phyloP scores from a whole-genome alignment of 306 rosid genomes.

The Crotalaria pallida region DNA sequence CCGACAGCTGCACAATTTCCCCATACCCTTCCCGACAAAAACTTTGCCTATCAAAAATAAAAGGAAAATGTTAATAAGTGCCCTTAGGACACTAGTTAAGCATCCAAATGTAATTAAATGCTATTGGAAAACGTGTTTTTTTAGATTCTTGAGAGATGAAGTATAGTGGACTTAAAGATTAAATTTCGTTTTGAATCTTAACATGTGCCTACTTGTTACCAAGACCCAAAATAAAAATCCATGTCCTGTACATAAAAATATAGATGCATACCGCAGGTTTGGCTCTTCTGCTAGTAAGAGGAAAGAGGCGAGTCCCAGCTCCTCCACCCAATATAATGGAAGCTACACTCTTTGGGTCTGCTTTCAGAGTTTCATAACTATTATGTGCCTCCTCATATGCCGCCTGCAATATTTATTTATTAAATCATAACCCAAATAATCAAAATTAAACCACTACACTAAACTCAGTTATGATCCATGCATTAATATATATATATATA shows the following conservation, averaged over 20 bases:
- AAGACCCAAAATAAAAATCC: not conserved
- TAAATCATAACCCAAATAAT: too few species aligned
- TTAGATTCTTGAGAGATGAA: too few species aligned
- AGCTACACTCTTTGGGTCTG: constrained; percentile 78
- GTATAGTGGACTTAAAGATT: too few species aligned
- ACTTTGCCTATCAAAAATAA: too few species aligned
- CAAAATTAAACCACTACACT: not conserved
- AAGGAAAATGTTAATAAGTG: too few species aligned
- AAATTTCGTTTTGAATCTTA: too few species aligned
- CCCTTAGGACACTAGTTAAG: too few species aligned
- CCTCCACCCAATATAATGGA: constrained; percentile 91
- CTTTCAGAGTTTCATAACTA: constrained; percentile 38
- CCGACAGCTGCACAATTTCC: too few species aligned
- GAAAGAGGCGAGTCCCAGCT: constrained; percentile 90
- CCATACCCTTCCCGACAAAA: too few species aligned
- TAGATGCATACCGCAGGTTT: constrained; percentile 66
- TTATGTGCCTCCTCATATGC: constrained; percentile 35
- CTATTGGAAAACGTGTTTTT: too few species aligned
- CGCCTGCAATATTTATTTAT: constrained; percentile 41
- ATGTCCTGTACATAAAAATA: not conserved
- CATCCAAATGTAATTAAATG: too few species aligned
- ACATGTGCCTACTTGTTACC: too few species aligned
- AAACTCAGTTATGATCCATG: not conserved
- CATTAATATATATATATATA: not conserved
- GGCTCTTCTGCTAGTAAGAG: constrained; percentile 86